A percentile compares a stretch with the other conserved stretches of the same genome.
phyloP scores from a whole-genome alignment of 495 filamentous ascomycete genomes.

The Trichoderma gamsii region DNA sequence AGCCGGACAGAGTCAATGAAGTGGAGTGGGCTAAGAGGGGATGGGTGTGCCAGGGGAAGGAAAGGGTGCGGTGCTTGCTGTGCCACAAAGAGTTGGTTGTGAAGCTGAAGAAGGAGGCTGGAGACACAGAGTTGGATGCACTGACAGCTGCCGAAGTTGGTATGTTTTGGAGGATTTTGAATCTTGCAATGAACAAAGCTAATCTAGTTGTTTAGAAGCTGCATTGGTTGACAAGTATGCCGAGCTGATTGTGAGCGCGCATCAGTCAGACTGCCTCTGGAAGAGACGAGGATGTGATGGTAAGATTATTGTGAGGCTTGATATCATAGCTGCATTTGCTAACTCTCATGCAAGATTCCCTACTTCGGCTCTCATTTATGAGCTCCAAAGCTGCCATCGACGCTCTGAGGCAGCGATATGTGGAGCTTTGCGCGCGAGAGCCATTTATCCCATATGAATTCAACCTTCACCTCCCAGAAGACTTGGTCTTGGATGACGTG shows the following conservation, averaged over 20 bases:
- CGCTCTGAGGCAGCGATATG: constrained; percentile 55
- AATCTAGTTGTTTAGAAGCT: constrained; percentile 34
- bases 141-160: constrained; percentile 41
- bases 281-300: constrained; percentile 76
- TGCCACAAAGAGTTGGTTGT: constrained; percentile 79
- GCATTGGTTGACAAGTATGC: constrained; percentile 73
- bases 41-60: constrained; percentile 78
- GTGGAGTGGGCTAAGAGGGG: constrained; percentile 93
- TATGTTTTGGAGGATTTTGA: constrained; percentile 15
- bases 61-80: constrained; percentile 75
- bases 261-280: constrained; percentile 85
- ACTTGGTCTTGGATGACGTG: constrained; percentile 44
- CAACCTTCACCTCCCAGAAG: constrained; percentile 43
- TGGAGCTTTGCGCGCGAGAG: constrained; percentile 40
- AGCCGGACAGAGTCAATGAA: constrained; percentile 75
- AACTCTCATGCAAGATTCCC: constrained; percentile 32
- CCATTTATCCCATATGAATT: constrained; percentile 47
- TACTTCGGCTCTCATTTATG: constrained; percentile 45
- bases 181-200: constrained; percentile 17
- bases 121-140: constrained; percentile 54
- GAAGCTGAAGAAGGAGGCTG: constrained; percentile 60
- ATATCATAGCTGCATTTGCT: constrained; percentile 47
- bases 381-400: constrained; percentile 52
- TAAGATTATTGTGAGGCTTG: constrained; percentile 31
- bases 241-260: constrained; percentile 64